Percentiles rank a stretch among this genome's conserved stretches.
Evolutionary conservation across 2,329 filamentous ascomycete species (phyloP).

Genomic region (Colletotrichum destructivum): DNA sequence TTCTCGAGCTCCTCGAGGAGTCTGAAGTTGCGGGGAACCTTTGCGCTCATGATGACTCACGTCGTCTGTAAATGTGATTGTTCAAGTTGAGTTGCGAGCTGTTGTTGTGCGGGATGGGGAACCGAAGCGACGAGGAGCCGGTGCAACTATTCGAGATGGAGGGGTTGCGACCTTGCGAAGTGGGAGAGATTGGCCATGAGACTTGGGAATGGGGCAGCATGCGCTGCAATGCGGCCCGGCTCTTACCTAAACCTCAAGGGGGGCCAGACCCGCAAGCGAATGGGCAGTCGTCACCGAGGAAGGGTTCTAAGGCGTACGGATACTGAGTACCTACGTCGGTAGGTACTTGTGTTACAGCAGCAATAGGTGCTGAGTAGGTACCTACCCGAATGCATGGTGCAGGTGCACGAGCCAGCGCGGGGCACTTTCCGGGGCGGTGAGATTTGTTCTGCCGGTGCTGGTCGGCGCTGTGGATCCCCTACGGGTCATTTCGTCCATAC

Average conservation of each 20-base stretch:
- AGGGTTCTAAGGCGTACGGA: background rate
- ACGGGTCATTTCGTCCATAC: no score
- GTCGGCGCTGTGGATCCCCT: conserved; percentile 1
- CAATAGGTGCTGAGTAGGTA: no score
- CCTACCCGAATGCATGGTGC: background rate
- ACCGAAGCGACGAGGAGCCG: background rate
- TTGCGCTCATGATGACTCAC: conserved; percentile 53
- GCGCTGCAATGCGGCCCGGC: conserved; percentile 12
- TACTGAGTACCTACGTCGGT: background rate
- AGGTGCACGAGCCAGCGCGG: conserved; percentile 35
- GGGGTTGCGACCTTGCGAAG: conserved; percentile 32
- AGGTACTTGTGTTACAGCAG: background rate
- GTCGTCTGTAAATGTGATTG: conserved; percentile 10
- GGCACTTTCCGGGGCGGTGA: conserved; percentile 20
- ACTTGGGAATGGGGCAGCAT: background rate
- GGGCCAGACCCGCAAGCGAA: conserved; percentile 15
- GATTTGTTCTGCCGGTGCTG: conserved; percentile 2
- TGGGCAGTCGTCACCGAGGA: background rate
- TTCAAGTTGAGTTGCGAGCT: background rate
- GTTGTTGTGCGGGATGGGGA: conserved; percentile 15
- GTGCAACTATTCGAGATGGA: conserved; percentile 29
- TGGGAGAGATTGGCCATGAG: conserved; percentile 13
- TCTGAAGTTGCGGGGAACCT: conserved; percentile 95
- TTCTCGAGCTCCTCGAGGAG: conserved; percentile 98
- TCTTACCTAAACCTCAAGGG: conserved; percentile 31